Conservation (phyloP, 495 filamentous ascomycete species). For the Penicilliopsis zonata region DNA sequence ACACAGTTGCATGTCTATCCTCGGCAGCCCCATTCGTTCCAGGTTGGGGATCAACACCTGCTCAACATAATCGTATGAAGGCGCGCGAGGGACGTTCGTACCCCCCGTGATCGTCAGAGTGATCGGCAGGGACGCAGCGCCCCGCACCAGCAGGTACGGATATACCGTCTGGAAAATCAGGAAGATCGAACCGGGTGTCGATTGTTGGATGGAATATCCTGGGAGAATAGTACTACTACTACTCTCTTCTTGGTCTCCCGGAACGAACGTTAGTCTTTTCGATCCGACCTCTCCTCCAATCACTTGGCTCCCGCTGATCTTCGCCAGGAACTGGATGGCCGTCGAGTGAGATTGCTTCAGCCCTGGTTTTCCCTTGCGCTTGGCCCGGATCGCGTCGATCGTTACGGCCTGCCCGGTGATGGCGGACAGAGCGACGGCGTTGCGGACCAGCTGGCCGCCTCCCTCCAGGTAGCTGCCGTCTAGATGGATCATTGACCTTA, state of each 20-base stretch:
- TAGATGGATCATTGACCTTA: conserved; percentile 34
- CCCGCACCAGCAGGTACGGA: conserved; percentile 59
- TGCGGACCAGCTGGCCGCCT: conserved; percentile 70
- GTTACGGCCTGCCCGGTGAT: conserved; percentile 51
- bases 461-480: conserved; percentile 72
- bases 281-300: conserved; percentile 44
- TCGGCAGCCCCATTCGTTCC: conserved; percentile 46
- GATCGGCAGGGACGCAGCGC: conserved; percentile 22
- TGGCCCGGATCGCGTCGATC: conserved; percentile 60
- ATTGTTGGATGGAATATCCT: conserved; percentile 20
- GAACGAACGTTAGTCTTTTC: conserved; percentile 38
- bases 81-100: conserved; percentile 62
- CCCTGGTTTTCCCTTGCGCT: conserved; percentile 44
- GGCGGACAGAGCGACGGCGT: conserved; percentile 57
- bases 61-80: conserved; percentile 63
- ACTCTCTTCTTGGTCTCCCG: conserved; percentile 8
- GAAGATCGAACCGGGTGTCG: conserved; percentile 35
- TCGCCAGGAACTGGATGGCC: conserved; percentile 51
- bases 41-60: conserved; percentile 67
- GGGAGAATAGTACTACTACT: conserved; percentile 3
- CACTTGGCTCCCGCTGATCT: conserved; percentile 47
- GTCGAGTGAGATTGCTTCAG: conserved; percentile 68
- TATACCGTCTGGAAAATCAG: conserved; percentile 77
- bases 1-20: conserved; percentile 41
- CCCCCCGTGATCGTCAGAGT: conserved; percentile 59